These are phyloP conservation scores for Pseudoscleropodium purum DNA, from an alignment of 225 moss, liverwort and hornwort genomes.

Conservation along the genomic window DNA sequence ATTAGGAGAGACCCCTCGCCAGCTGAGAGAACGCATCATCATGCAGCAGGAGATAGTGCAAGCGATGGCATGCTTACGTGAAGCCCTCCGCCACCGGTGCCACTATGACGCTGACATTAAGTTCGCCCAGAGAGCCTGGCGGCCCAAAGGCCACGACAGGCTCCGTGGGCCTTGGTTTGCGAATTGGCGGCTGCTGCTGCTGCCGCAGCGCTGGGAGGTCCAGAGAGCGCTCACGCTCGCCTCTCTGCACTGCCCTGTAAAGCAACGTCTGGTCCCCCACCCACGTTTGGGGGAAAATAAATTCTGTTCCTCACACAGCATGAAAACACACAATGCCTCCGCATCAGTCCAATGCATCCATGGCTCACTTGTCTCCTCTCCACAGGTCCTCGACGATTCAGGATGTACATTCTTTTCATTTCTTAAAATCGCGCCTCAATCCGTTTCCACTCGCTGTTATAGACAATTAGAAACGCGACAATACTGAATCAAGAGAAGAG, in stretches of 20 bases:
- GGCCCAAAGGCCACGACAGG: conserved; percentile 89
- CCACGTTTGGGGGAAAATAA: conserved; percentile 68
- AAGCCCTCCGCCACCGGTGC: conserved; percentile 69
- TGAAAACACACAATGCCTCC: neutral
- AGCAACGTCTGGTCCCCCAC: conserved; percentile 89
- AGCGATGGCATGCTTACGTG: conserved; percentile 30
- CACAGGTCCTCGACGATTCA: neutral
- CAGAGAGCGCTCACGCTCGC: conserved; percentile 64
- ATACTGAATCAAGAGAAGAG: neutral
- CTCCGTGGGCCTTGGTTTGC: conserved; percentile 29
- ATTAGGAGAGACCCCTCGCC: neutral
- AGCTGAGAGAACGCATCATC: neutral
- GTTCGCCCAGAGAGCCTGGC: conserved; percentile 67
- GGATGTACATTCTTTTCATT: neutral
- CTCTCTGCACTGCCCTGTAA: conserved; percentile 72
- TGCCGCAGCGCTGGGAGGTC: conserved; percentile 52
- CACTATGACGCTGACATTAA: conserved; percentile 82
- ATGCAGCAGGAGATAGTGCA: neutral
- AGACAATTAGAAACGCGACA: neutral
- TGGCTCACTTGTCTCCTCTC: neutral
- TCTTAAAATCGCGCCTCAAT: neutral
- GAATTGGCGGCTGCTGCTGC: neutral
- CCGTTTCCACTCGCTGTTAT: neutral
- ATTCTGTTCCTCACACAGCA: conserved; percentile 38
- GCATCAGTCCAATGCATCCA: neutral